Percentiles rank a stretch among this genome's conserved stretches.
phyloP scores from a whole-genome alignment of 1,284 basidiomycete species.

The Apiotrichum gamsii region DNA sequence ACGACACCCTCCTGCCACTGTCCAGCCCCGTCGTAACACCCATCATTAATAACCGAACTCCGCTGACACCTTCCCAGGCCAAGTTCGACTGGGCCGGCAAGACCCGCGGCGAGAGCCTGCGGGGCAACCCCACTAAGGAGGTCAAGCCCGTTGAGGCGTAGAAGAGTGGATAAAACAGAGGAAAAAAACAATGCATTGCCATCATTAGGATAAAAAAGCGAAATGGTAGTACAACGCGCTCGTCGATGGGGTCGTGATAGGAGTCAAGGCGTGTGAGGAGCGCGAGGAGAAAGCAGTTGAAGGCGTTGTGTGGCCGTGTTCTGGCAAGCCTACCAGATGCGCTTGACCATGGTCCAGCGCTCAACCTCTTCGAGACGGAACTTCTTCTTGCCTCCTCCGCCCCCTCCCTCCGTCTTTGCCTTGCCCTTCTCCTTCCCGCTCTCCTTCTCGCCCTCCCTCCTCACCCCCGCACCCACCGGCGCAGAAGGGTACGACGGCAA shows the following conservation, averaged over 20 bases:
- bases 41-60: no score
- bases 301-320: no score
- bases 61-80: slow-evolving; percentile 14
- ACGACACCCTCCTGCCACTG: no score
- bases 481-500: slow-evolving; percentile 51
- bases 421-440: neutral
- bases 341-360: slow-evolving; percentile 87
- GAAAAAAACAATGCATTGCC: slow-evolving; percentile 12
- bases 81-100: slow-evolving; percentile 45
- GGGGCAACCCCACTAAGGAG: no score
- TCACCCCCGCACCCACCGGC: slow-evolving; percentile 36
- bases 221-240: no score
- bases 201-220: slow-evolving; percentile 16
- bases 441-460: neutral
- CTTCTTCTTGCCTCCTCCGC: slow-evolving; percentile 52
- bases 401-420: neutral
- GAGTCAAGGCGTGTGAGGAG: neutral
- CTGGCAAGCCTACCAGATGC: slow-evolving; percentile 64
- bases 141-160: no score
- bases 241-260: no score
- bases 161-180: slow-evolving; percentile 14
- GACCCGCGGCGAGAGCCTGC: slow-evolving; percentile 30
- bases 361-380: slow-evolving; percentile 77
- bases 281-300: no score
- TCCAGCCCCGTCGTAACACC: no score